These are phyloP conservation scores for Trypanosoma congolense DNA, from an alignment of 208 protist species.

Conservation along the genomic window DNA sequence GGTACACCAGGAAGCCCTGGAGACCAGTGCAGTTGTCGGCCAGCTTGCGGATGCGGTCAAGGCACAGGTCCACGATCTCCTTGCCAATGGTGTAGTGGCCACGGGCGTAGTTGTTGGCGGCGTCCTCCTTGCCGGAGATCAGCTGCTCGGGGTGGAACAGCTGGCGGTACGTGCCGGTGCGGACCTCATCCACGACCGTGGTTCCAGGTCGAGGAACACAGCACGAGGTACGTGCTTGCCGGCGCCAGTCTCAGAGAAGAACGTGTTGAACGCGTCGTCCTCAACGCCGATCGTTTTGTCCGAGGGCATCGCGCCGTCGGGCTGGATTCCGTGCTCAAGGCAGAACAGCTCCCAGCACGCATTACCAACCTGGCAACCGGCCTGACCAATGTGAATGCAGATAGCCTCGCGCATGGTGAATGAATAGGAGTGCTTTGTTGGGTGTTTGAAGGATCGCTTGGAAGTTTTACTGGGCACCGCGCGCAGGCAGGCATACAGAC, in stretches of 20 bases:
- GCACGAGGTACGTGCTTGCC: conserved; percentile 94
- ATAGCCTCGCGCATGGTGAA: conserved; percentile 90
- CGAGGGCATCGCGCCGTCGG: conserved; percentile 84
- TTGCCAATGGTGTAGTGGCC: conserved; percentile 98
- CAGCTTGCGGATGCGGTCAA: conserved; percentile 96
- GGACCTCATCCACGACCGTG: conserved; percentile 97
- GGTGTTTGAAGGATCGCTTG: no score
- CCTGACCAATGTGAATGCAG: conserved; percentile 95
- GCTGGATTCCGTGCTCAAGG: conserved; percentile 90
- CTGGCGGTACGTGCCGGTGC: conserved; percentile 92
- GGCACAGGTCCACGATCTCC: conserved; percentile 93
- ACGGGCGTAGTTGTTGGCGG: conserved; percentile 98
- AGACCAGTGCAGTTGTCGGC: conserved; percentile 97
- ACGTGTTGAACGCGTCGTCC: conserved; percentile 94
- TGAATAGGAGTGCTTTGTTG: background rate
- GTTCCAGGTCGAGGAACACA: conserved; percentile 97
- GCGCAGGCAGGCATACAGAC: no score
- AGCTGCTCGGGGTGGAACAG: conserved; percentile 98
- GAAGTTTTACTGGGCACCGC: no score
- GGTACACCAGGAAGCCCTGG: conserved; percentile 98
- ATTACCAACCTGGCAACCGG: conserved; percentile 96
- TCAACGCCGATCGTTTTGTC: conserved; percentile 82
- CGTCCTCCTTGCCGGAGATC: conserved; percentile 97
- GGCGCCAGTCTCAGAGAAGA: conserved; percentile 92
- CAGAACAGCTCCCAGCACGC: conserved; percentile 94